Base-by-base conservation (phyloP, 2,329 filamentous ascomycete genomes). In the Alternaria triticimaculans region DNA sequence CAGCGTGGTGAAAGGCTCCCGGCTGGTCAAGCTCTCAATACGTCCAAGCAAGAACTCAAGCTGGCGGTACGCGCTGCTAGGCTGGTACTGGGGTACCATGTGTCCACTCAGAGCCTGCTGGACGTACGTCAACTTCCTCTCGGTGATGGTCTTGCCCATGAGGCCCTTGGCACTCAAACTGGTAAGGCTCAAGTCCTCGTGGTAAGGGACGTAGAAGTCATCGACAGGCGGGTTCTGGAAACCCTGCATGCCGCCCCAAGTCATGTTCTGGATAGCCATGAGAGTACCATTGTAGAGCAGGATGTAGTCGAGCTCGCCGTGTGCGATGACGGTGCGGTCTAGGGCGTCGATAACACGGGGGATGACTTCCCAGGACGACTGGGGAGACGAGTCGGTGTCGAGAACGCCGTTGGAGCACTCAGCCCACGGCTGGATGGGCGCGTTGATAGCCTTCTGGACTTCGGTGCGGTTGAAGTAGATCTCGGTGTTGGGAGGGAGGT, bases 191-290 rank as follows among this genome's bases (percentile, higher is more conserved):
- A 85, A 80, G 58, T 85, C 82, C 2, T 70, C 73, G 69, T 90
- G 87, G 74, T 87, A 89, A 0, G 92, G 91, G 0, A 94, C 90
- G 75, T 87, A 92, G 73, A 92, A 89, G 3, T 89, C 87, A 55
- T 88, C 85, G 2, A 76, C 76, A 0, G 92, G 92, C 0, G 81
- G 78, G 2, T 78, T 75, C 67, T 89, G 86, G 83, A 95, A 94
- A 0, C 92, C 92, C 55, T 91, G 87, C 46, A 84, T 77, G 5
- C 91, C 92, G 61, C 88, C 87, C 88, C 89, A 95, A 0, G 91
- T 94, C 89, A 94, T 92, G 81, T 94, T 94, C 75, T 95, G 92
- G 62, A 94, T 89, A 1, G 86, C 86, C 7, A 93, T 82, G 2
- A 95, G 83, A 0, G 91, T 91, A 15, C 91, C 92, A 76, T 92